These are phyloP conservation scores for Lasiosphaeria miniovina DNA, from an alignment of 495 filamentous ascomycete genomes.

Conservation along the genomic window DNA sequence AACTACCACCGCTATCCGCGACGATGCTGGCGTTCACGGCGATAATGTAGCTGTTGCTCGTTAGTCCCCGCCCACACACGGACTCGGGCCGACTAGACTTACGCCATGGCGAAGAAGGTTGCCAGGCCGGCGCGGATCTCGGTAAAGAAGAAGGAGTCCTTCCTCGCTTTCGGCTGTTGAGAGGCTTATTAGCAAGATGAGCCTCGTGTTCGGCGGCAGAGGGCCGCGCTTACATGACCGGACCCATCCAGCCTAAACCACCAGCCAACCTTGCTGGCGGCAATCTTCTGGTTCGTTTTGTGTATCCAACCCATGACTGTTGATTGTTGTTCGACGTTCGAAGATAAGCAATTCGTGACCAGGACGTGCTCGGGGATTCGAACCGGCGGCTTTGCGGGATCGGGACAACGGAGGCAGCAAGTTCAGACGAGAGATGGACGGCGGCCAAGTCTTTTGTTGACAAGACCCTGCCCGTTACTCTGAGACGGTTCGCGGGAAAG, in stretches of 20 bases:
- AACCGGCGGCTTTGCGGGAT: too few species aligned
- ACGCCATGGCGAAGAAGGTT: conserved; percentile 87
- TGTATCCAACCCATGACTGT: conserved; percentile 48
- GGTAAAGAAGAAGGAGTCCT: conserved; percentile 73
- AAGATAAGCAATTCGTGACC: not conserved
- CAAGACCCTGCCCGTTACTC: not conserved
- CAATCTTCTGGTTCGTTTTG: conserved; percentile 53
- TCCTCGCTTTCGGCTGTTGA: conserved; percentile 65
- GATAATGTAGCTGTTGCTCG: conserved; percentile 52
- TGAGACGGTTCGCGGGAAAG: conserved; percentile 6
- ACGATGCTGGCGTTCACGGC: conserved; percentile 70
- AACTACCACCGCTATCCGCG: conserved; percentile 58
- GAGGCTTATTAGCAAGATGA: conserved; percentile 38
- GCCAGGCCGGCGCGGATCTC: conserved; percentile 76
- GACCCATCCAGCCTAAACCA: conserved; percentile 74
- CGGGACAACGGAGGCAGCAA: not conserved
- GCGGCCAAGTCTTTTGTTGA: not conserved
- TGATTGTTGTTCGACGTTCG: not conserved
- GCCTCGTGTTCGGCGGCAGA: not conserved
- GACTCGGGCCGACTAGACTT: conserved; percentile 8
- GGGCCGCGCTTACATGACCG: conserved; percentile 59
- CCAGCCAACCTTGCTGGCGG: conserved; percentile 58
- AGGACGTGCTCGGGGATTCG: too few species aligned
- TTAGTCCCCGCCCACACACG: not conserved
- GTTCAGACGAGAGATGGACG: not conserved